Percentiles rank a stretch among this genome's conserved stretches.
Conservation (phyloP, 2,329 filamentous ascomycete species). For the Fusarium proliferatum region DNA sequence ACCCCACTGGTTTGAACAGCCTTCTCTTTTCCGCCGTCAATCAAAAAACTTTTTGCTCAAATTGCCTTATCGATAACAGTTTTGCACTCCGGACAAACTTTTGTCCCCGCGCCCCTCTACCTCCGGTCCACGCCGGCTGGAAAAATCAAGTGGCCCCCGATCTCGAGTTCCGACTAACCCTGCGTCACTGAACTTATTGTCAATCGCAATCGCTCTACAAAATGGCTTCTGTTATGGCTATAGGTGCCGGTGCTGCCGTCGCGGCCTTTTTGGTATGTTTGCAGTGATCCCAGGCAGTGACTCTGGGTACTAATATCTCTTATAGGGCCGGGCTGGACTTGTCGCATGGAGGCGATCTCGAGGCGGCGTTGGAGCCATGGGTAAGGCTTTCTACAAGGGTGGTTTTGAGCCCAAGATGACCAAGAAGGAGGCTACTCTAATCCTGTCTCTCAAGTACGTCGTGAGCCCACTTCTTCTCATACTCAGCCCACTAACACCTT, state of each 20-base stretch:
- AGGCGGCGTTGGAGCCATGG: constrained; percentile 80
- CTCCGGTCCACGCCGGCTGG: constrained; percentile 42
- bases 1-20: constrained; percentile 40
- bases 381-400: constrained; percentile 96
- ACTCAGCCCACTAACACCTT: constrained; percentile 7
- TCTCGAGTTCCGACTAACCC: constrained; percentile 31
- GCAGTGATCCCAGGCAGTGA: neutral
- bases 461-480: neutral
- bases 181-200: constrained; percentile 16
- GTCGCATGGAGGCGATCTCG: constrained; percentile 88
- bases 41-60: constrained; percentile 45
- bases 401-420: constrained; percentile 98
- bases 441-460: constrained; percentile 85
- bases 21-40: constrained; percentile 22
- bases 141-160: constrained; percentile 42
- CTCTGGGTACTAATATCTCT: constrained; percentile 15
- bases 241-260: constrained; percentile 61
- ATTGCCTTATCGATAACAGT: constrained; percentile 41
- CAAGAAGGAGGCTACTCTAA: constrained; percentile 87
- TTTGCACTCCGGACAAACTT: constrained; percentile 36
- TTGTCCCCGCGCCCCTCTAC: constrained; percentile 37
- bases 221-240: constrained; percentile 59
- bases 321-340: constrained; percentile 88
- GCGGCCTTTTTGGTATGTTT: constrained; percentile 62
- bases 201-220: constrained; percentile 3